Evolutionary conservation across 2,329 filamentous ascomycete genomes (phyloP).

Genomic region (Cordyceps cateniannulata): DNA sequence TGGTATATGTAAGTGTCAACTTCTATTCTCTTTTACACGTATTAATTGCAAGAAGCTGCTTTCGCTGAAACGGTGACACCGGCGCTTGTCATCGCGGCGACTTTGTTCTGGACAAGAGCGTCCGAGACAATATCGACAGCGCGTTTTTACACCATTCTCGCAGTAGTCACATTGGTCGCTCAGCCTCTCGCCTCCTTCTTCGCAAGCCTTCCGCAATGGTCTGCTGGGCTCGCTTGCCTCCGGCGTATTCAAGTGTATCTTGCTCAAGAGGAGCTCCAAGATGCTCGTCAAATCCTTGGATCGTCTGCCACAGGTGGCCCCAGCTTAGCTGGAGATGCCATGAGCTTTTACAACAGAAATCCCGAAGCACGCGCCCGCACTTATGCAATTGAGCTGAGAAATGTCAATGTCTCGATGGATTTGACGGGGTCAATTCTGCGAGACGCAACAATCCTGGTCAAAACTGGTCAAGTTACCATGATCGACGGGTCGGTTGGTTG

Average conservation of each 20-base stretch:
- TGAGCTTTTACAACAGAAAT: no score
- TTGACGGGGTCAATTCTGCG: neutral
- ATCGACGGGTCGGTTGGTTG: conserved; percentile 2
- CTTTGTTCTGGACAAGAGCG: conserved; percentile 5
- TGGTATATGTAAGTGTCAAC: neutral
- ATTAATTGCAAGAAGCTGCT: neutral
- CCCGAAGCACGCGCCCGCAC: no score
- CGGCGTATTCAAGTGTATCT: conserved; percentile 2
- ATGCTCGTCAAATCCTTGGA: neutral
- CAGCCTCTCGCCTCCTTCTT: neutral
- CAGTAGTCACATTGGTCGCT: neutral
- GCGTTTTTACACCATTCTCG: neutral
- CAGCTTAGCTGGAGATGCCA: no score
- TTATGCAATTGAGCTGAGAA: neutral
- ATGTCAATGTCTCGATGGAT: neutral
- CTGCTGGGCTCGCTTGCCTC: neutral
- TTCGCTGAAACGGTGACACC: neutral
- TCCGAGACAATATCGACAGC: neutral
- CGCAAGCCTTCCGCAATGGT: neutral
- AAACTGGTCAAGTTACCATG: neutral
- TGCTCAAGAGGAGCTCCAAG: neutral
- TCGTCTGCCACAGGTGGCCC: neutral
- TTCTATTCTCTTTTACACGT: neutral
- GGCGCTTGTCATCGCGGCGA: neutral
- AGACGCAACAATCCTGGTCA: neutral